Evolutionary conservation across 257 asterid species (phyloP).

Genomic region (Dorcoceras hygrometricum): DNA sequence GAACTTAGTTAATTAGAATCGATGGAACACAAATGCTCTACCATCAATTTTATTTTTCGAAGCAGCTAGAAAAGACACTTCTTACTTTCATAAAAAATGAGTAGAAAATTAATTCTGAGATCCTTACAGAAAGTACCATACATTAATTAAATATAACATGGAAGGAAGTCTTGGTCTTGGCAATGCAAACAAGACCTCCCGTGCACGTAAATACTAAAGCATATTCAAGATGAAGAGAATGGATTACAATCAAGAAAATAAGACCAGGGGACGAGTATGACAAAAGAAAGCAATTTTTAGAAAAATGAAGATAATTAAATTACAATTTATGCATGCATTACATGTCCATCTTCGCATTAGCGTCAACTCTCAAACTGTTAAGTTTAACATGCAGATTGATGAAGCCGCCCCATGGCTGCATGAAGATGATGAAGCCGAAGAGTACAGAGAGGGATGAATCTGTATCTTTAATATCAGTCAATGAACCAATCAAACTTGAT

Average conservation of each 20-base stretch:
- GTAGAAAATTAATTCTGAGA: not conserved
- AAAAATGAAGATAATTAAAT: no score
- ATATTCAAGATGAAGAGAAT: not conserved
- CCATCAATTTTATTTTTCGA: no score
- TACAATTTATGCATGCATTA: not conserved
- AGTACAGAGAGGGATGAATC: not conserved
- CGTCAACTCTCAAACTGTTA: not conserved
- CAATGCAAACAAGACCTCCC: not conserved
- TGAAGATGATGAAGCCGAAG: not conserved
- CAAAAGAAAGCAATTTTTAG: no score
- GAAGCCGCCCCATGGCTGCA: not conserved
- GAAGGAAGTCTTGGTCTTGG: not conserved
- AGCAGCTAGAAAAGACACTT: not conserved
- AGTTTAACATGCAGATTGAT: not conserved
- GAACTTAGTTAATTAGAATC: not conserved
- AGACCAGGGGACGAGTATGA: no score
- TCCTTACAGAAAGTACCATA: not conserved
- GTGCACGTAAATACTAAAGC: not conserved
- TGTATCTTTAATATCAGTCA: not conserved
- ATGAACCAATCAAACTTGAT: not conserved
- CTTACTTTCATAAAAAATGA: not conserved
- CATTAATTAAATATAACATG: not conserved
- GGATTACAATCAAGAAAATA: not conserved
- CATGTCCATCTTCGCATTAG: not conserved
- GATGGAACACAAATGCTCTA: no score